Conservation (phyloP, 768 basidiomycete genomes). For the Boletus rufocinnamomeus region DNA sequence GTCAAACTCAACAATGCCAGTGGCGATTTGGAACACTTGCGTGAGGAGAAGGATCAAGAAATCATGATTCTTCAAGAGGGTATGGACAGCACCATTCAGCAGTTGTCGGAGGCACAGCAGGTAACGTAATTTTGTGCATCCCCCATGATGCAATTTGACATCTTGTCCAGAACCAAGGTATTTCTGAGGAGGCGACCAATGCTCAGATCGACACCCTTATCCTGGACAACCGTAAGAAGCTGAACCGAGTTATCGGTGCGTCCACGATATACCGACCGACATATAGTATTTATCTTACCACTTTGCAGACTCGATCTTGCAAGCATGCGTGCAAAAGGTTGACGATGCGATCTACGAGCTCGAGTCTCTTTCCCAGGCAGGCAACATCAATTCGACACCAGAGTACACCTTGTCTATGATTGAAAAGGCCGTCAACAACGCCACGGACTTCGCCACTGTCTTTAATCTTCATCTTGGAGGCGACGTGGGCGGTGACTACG, state of each 20-base stretch:
- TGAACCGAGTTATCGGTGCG: slow-evolving; percentile 94
- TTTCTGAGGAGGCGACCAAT: slow-evolving; percentile 87
- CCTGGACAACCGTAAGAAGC: slow-evolving; percentile 94
- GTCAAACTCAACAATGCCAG: slow-evolving; percentile 73
- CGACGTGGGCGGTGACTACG: slow-evolving; percentile 89
- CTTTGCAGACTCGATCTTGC: slow-evolving; percentile 85
- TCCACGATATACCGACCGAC: slow-evolving; percentile 7
- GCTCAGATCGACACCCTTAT: slow-evolving; percentile 98
- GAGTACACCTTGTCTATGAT: slow-evolving; percentile 99
- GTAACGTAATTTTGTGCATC: slow-evolving; percentile 41
- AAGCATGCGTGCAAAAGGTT: slow-evolving; percentile 95
- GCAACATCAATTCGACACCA: slow-evolving; percentile 96
- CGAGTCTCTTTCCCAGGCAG: slow-evolving; percentile 92
- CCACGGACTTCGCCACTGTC: slow-evolving; percentile 93
- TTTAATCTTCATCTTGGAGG: slow-evolving; percentile 90
- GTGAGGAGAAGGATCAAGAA: slow-evolving; percentile 97
- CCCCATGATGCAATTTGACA: background rate
- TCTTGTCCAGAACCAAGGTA: slow-evolving; percentile 65
- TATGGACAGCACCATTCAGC: slow-evolving; percentile 88
- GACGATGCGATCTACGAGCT: slow-evolving; percentile 98
- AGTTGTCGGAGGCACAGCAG: slow-evolving; percentile 84
- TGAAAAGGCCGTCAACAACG: slow-evolving; percentile 92
- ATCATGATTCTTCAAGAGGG: slow-evolving; percentile 94
- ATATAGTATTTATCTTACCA: slow-evolving; percentile 14
- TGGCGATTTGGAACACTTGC: slow-evolving; percentile 74